Percentiles rank a stretch among this genome's conserved stretches.
These are phyloP conservation scores for Hypericum androsaemum DNA, from an alignment of 345 rosid genomes.

Conservation along the genomic window DNA sequence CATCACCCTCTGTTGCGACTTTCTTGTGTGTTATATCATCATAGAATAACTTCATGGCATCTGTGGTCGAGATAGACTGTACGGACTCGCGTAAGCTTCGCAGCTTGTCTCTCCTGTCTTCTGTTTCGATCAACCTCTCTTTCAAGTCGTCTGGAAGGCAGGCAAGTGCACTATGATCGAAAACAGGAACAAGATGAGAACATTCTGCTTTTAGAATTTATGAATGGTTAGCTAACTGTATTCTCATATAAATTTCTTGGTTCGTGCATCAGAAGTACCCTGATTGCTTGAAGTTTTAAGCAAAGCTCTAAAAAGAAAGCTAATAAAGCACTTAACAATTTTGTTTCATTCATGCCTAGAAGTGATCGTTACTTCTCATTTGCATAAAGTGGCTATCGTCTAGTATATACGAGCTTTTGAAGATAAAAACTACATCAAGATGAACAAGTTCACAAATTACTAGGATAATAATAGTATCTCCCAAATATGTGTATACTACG, in stretches of 20 bases:
- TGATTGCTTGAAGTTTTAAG: no score
- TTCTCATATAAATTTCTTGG: no score
- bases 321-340: no score
- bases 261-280: no score
- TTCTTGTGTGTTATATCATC: conserved; percentile 25
- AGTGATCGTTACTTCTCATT: no score
- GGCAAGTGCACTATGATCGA: conserved; percentile 37
- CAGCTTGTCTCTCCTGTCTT: conserved; percentile 36
- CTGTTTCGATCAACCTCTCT: conserved; percentile 35
- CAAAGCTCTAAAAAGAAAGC: no score
- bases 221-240: no score
- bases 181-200: neutral
- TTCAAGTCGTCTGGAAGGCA: conserved; percentile 48
- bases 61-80: conserved; percentile 37
- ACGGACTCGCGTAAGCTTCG: conserved; percentile 35
- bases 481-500: no score
- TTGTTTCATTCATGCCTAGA: no score
- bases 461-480: no score
- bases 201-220: neutral
- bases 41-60: conserved; percentile 41
- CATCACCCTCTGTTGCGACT: conserved; percentile 19
- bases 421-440: neutral
- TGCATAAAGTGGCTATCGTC: no score
- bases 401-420: no score
- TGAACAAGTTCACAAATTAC: neutral